Conservation (phyloP, 305 asterid genomes). For the Rubia peregrina region DNA sequence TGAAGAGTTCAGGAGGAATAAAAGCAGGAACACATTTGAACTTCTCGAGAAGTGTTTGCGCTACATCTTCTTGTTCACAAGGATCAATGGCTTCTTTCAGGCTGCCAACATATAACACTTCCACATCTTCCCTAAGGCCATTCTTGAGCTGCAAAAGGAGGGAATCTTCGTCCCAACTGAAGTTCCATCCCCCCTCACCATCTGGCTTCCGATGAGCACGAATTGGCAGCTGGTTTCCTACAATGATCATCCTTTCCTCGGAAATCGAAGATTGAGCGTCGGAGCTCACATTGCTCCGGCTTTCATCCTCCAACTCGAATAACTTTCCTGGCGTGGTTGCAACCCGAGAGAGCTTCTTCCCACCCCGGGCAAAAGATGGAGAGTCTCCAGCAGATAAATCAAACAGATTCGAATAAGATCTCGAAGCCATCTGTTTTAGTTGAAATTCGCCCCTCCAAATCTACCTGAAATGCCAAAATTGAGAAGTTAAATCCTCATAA, state of each 20-base stretch:
- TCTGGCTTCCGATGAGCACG: constrained; percentile 40
- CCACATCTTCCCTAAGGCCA: constrained; percentile 75
- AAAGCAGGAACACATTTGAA: constrained; percentile 89
- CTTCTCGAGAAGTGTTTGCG: constrained; percentile 66
- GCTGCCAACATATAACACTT: constrained; percentile 69
- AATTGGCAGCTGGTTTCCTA: constrained; percentile 80
- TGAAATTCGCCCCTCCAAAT: not conserved
- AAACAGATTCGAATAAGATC: constrained; percentile 73
- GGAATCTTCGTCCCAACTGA: constrained; percentile 85
- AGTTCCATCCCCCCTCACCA: constrained; percentile 50
- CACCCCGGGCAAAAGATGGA: constrained; percentile 47
- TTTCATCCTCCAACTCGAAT: constrained; percentile 73
- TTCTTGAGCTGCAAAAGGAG: constrained; percentile 80
- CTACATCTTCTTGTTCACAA: constrained; percentile 63
- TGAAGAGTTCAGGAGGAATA: constrained; percentile 64
- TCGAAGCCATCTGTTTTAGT: constrained; percentile 39
- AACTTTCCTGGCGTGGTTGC: constrained; percentile 70
- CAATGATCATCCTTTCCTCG: constrained; percentile 69
- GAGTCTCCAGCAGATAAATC: constrained; percentile 67
- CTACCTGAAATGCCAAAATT: not conserved
- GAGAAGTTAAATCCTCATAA: constrained; percentile 5
- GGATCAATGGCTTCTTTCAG: constrained; percentile 61
- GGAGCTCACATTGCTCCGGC: constrained; percentile 51
- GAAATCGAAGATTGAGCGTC: constrained; percentile 69
- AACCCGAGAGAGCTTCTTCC: constrained; percentile 54